Base-by-base conservation (phyloP, 2,329 filamentous ascomycete genomes). In the Ustulina deusta region DNA sequence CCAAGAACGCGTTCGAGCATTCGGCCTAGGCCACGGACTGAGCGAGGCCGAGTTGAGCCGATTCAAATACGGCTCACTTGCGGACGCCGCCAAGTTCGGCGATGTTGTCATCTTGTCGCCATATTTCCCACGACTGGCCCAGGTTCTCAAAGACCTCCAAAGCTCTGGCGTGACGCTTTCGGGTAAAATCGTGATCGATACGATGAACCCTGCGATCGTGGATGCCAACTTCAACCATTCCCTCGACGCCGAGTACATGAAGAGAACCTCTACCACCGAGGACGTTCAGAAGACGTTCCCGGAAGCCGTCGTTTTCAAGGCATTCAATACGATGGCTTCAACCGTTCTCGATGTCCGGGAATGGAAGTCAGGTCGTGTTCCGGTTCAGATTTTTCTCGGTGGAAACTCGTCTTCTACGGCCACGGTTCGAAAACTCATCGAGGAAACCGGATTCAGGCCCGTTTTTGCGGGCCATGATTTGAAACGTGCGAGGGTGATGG, bases 1-100 rank as follows among this genome's bases (percentile, higher is more conserved):
- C n/a, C 42, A 15, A 36, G 56, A 59, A 36, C 56, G 56, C 20
- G 27, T 59, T 36, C 56, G 29, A 15, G 29, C 25, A 48, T 36
- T 48, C 10, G 56, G 42, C 29, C 7, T 34, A 5, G 40, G 17
- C 13, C 29, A 48, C 6, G 11, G 56, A 10, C 56, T 59, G 0
- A 48, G 22, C 11, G 44, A 60, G 15, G 22, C 11, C 4, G 57
- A 60, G 11, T 6, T 60, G 1, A 48, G 22, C 32, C 44, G 57
- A 4, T 60, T 60, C 13, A 60, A 29, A 60, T 60, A 60, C 44
- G 42, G 57, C n/a, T 60, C 57, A n/a, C 29, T 60, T 11, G 44
- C 13, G 2, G 42, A 48, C 0, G 42, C 57, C 22, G 44, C 57
- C 7, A 36, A 60, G 13, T 60, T 60, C 22, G 57, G 56, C 6